phyloP scores from a whole-genome alignment of 139 green algal genomes.

The Pleodorina starrii region DNA sequence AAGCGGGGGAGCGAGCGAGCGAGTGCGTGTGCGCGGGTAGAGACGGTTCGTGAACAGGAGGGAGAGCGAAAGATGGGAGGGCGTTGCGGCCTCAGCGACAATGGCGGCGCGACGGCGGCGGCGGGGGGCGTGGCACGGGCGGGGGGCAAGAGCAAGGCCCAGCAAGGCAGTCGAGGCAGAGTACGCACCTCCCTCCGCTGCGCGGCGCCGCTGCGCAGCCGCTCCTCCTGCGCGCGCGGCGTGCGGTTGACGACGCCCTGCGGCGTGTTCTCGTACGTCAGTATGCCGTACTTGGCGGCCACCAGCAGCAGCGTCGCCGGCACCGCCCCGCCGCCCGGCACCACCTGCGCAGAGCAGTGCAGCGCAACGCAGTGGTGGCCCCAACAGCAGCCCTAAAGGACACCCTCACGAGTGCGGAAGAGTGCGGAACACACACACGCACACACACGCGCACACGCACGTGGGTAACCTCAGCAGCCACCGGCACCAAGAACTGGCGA shows the following conservation, averaged over 20 bases:
- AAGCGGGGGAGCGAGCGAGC: no score
- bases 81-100: no score
- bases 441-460: background rate
- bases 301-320: slow-evolving; percentile 57
- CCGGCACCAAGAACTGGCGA: background rate
- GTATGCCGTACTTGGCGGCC: slow-evolving; percentile 45
- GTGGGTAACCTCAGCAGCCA: no score
- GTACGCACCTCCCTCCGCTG: background rate
- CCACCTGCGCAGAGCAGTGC: background rate
- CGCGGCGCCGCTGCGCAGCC: background rate
- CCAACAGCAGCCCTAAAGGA: no score
- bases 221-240: slow-evolving; percentile 35
- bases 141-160: no score
- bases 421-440: background rate
- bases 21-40: no score
- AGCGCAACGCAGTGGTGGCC: background rate
- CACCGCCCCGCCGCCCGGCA: slow-evolving; percentile 47
- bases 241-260: slow-evolving; percentile 26
- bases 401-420: no score
- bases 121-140: no score
- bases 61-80: no score
- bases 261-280: slow-evolving; percentile 46
- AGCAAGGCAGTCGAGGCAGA: no score
- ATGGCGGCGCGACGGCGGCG: no score
- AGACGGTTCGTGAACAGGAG: no score